phyloP scores from a whole-genome alignment of 345 rosid genomes.

The Laguncularia racemosa region DNA sequence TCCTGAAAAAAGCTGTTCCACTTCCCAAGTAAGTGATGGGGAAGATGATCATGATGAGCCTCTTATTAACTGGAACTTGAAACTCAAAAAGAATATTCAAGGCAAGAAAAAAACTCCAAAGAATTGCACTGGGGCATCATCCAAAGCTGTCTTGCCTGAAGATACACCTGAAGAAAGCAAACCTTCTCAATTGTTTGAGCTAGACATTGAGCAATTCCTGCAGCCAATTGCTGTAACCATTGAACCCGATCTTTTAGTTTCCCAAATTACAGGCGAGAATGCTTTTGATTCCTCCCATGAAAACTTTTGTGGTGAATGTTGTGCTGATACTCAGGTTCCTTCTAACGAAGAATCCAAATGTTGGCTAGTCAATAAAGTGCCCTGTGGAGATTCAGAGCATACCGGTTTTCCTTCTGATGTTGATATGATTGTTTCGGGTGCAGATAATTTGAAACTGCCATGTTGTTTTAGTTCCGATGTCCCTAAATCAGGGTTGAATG shows the following conservation, averaged over 20 bases:
- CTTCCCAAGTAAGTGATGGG: slow-evolving; percentile 12
- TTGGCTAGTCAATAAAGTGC: slow-evolving; percentile 14
- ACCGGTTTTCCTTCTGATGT: slow-evolving; percentile 6
- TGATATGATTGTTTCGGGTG: slow-evolving; percentile 1
- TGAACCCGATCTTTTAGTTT: not conserved
- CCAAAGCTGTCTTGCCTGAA: slow-evolving; percentile 7
- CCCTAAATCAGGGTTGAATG: no score
- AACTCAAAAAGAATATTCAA: slow-evolving; percentile 30
- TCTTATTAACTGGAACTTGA: slow-evolving; percentile 40
- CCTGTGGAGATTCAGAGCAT: slow-evolving; percentile 20
- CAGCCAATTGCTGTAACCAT: not conserved
- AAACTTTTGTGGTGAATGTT: slow-evolving; percentile 4
- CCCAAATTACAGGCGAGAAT: not conserved
- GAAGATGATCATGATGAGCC: slow-evolving; percentile 48
- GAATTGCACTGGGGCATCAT: slow-evolving; percentile 14
- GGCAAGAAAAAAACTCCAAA: slow-evolving; percentile 22
- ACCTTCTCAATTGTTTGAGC: slow-evolving; percentile 8
- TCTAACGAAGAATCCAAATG: slow-evolving; percentile 15
- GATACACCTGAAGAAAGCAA: slow-evolving; percentile 12
- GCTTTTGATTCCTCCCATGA: not conserved
- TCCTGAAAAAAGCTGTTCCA: slow-evolving; percentile 7
- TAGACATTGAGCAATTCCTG: not conserved
- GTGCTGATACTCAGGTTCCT: slow-evolving; percentile 7
- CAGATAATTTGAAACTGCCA: not conserved
- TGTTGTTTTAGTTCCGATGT: no score